A percentile compares a stretch with the other conserved stretches of the same genome.
Evolutionary conservation across 345 rosid genomes (phyloP).

Genomic region (Acer negundo): DNA sequence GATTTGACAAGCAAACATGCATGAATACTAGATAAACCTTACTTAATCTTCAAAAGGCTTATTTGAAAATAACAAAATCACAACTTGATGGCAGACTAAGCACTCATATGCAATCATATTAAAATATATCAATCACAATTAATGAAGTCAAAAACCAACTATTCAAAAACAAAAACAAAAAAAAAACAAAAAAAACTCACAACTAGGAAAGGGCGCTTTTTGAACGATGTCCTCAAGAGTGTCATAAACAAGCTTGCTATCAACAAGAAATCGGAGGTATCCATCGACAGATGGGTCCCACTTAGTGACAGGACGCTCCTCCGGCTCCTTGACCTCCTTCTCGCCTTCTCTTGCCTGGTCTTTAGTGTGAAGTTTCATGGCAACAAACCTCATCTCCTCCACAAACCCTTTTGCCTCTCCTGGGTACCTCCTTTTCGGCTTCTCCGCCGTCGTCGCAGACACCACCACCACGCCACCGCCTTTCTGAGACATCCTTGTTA

Average conservation of each 20-base stretch:
- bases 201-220: slow-evolving; percentile 60
- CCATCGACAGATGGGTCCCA: slow-evolving; percentile 91
- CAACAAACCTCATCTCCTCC: slow-evolving; percentile 99
- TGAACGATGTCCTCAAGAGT: slow-evolving; percentile 77
- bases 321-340: slow-evolving; percentile 69
- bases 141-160: too few species aligned
- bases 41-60: too few species aligned
- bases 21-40: not conserved
- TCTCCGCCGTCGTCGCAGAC: slow-evolving; percentile 69
- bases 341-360: slow-evolving; percentile 93
- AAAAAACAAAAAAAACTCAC: slow-evolving; percentile 46
- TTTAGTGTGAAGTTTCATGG: slow-evolving; percentile 85
- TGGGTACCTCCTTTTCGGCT: slow-evolving; percentile 69
- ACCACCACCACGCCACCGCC: slow-evolving; percentile 28
- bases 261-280: slow-evolving; percentile 84
- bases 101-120: not conserved
- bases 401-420: slow-evolving; percentile 95
- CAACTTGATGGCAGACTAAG: too few species aligned
- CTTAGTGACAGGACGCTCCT: slow-evolving; percentile 59
- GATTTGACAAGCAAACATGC: not conserved
- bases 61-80: too few species aligned
- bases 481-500: slow-evolving; percentile 44
- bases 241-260: slow-evolving; percentile 88
- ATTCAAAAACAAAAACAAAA: not conserved
- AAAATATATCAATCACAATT: not conserved